Conservation (phyloP, 768 basidiomycete species). For the Gloeopeniophorella convolvens region DNA sequence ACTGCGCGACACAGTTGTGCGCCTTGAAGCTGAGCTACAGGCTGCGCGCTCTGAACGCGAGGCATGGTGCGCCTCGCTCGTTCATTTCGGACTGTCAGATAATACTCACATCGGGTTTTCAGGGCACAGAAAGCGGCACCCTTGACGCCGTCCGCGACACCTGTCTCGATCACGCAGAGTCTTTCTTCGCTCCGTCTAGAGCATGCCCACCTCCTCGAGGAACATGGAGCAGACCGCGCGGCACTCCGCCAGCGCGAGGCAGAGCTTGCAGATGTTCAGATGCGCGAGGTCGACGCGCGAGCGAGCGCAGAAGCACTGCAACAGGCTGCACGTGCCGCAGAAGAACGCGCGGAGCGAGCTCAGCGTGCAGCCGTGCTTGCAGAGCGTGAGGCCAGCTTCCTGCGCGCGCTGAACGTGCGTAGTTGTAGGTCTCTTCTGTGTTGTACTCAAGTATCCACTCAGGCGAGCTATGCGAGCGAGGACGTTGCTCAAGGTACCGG, state of each 20-base stretch:
- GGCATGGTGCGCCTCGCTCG: slow-evolving; percentile 40
- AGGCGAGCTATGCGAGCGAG: slow-evolving; percentile 64
- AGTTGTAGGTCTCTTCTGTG: not conserved
- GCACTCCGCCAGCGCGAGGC: slow-evolving; percentile 47
- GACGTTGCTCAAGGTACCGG: slow-evolving; percentile 33
- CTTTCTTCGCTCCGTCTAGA: slow-evolving; percentile 54
- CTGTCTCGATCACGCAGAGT: slow-evolving; percentile 49
- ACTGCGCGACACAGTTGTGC: slow-evolving; percentile 47
- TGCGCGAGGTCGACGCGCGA: slow-evolving; percentile 29
- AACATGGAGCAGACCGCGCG: slow-evolving; percentile 53
- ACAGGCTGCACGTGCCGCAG: slow-evolving; percentile 32
- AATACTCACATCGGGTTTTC: not conserved
- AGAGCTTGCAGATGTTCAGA: slow-evolving; percentile 32
- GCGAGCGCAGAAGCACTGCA: slow-evolving; percentile 31
- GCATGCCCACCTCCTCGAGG: slow-evolving; percentile 60
- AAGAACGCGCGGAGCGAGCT: slow-evolving; percentile 34
- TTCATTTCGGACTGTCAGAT: slow-evolving; percentile 3
- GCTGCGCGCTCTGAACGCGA: slow-evolving; percentile 51
- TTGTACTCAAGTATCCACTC: not conserved
- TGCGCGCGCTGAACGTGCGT: slow-evolving; percentile 61
- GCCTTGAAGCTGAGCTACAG: slow-evolving; percentile 60
- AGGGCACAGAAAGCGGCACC: slow-evolving; percentile 36
- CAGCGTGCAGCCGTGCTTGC: slow-evolving; percentile 36
- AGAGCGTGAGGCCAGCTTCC: slow-evolving; percentile 60
- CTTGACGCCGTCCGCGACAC: slow-evolving; percentile 37